phyloP scores from a whole-genome alignment of 352 stramenopile species.

The Plasmopara halstedii region DNA sequence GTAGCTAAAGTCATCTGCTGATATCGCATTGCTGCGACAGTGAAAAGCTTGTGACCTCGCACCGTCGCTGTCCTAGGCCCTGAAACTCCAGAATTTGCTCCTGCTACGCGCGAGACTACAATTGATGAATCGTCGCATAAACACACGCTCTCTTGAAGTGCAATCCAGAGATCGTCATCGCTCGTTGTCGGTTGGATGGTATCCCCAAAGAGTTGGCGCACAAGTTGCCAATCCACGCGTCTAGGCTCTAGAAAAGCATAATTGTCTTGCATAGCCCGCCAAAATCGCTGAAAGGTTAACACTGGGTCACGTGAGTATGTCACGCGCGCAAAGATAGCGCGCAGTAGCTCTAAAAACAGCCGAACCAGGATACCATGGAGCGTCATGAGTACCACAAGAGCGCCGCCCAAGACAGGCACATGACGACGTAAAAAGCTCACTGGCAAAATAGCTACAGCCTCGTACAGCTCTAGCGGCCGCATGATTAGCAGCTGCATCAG shows the following conservation, averaged over 20 bases:
- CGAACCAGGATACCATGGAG: slow-evolving; percentile 66
- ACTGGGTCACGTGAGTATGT: slow-evolving; percentile 57
- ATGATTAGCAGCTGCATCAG: slow-evolving; percentile 52
- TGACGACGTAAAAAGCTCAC: slow-evolving; percentile 69
- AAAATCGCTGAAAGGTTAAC: slow-evolving; percentile 71
- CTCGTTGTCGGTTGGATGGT: slow-evolving; percentile 47
- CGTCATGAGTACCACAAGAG: slow-evolving; percentile 72
- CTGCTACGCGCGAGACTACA: slow-evolving; percentile 26
- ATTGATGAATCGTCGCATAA: slow-evolving; percentile 67
- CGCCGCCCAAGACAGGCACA: slow-evolving; percentile 60
- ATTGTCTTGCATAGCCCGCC: slow-evolving; percentile 52
- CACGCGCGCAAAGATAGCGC: slow-evolving; percentile 58
- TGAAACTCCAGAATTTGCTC: neutral
- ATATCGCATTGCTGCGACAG: slow-evolving; percentile 21
- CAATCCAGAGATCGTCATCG: slow-evolving; percentile 77
- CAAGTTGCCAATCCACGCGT: slow-evolving; percentile 54
- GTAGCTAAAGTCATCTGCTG: slow-evolving; percentile 32
- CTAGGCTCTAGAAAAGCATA: slow-evolving; percentile 52
- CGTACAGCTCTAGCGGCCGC: slow-evolving; percentile 65
- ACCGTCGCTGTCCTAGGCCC: slow-evolving; percentile 19
- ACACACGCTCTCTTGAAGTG: slow-evolving; percentile 62
- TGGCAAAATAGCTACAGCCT: slow-evolving; percentile 64
- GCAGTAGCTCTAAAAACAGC: slow-evolving; percentile 53
- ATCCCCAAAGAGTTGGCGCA: slow-evolving; percentile 68
- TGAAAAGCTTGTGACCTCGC: slow-evolving; percentile 27